phyloP scores from a whole-genome alignment of 164 flowering plant genomes.

The Protea cynaroides region DNA sequence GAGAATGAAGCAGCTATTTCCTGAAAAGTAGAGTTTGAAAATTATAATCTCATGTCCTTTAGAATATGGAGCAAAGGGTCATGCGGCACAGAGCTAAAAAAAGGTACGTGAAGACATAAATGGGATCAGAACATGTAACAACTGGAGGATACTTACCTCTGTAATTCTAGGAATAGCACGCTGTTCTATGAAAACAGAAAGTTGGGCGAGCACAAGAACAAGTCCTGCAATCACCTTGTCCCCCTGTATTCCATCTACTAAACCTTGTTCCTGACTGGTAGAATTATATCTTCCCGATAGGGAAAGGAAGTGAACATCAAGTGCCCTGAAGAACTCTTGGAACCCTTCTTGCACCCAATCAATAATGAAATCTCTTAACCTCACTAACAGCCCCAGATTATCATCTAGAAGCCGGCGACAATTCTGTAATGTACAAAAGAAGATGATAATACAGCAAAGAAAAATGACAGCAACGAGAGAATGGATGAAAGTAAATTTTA shows the following conservation, averaged over 20 bases:
- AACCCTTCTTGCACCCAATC: slow-evolving; percentile 98
- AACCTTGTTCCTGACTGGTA: slow-evolving; percentile 33
- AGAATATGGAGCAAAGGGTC: background rate
- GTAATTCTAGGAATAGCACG: slow-evolving; percentile 91
- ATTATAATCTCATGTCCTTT: background rate
- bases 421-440: slow-evolving; percentile 42
- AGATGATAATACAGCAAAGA: slow-evolving; percentile 6
- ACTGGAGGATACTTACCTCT: slow-evolving; percentile 50
- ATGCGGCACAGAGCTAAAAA: background rate
- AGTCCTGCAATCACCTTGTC: slow-evolving; percentile 70
- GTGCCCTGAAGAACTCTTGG: slow-evolving; percentile 78
- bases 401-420: slow-evolving; percentile 85
- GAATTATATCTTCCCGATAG: slow-evolving; percentile 56
- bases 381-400: slow-evolving; percentile 44
- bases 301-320: slow-evolving; percentile 51
- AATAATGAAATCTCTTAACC: slow-evolving; percentile 50
- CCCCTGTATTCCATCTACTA: slow-evolving; percentile 39
- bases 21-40: slow-evolving; percentile 38
- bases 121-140: background rate
- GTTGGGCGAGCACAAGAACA: slow-evolving; percentile 84
- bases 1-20: slow-evolving; percentile 89
- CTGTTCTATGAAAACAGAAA: slow-evolving; percentile 83
- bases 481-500: background rate
- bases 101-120: background rate
- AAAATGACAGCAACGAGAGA: background rate